A percentile compares a stretch with the other conserved stretches of the same genome.
Conservation (phyloP, 345 rosid genomes). For the Atalantia buxifolia region DNA sequence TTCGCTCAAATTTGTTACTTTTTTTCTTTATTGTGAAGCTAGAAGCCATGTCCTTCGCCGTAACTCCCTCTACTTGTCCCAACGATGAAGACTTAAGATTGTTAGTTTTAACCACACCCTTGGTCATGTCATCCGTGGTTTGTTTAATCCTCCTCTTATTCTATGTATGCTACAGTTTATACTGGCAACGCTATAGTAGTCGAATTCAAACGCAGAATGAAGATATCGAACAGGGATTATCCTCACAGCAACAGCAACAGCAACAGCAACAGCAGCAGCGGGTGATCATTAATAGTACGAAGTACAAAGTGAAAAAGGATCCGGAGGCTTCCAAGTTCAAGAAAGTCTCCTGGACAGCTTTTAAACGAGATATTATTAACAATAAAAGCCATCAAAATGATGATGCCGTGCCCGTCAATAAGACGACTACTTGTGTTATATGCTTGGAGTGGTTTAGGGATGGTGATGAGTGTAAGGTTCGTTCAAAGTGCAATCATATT, state of each 20-base stretch:
- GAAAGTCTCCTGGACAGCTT: not conserved
- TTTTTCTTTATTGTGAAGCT: not conserved
- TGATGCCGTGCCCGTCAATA: too few relatives aligned
- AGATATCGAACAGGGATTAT: not conserved
- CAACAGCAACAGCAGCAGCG: too few relatives aligned
- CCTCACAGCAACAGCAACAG: not conserved
- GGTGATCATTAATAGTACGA: not conserved
- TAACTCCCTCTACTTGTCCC: not conserved
- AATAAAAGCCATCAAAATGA: not conserved
- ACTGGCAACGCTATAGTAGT: too few relatives aligned
- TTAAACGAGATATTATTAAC: not conserved
- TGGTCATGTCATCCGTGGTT: too few relatives aligned
- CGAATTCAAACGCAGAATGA: too few relatives aligned
- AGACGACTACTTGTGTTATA: not conserved
- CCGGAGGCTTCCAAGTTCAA: not conserved
- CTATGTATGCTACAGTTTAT: too few relatives aligned
- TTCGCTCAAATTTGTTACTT: not conserved
- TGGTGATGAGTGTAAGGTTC: not conserved
- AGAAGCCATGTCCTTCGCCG: not conserved
- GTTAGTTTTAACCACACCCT: too few relatives aligned
- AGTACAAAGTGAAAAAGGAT: not conserved
- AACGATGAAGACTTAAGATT: too few relatives aligned
- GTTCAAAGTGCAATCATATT: slow-evolving; percentile 2
- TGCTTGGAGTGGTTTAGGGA: not conserved
- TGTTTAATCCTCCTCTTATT: too few relatives aligned